Percentiles rank a stretch among this genome's conserved stretches.
Evolutionary conservation across 768 basidiomycete species (phyloP).

Genomic region (Hemileccinum rubropunctum): DNA sequence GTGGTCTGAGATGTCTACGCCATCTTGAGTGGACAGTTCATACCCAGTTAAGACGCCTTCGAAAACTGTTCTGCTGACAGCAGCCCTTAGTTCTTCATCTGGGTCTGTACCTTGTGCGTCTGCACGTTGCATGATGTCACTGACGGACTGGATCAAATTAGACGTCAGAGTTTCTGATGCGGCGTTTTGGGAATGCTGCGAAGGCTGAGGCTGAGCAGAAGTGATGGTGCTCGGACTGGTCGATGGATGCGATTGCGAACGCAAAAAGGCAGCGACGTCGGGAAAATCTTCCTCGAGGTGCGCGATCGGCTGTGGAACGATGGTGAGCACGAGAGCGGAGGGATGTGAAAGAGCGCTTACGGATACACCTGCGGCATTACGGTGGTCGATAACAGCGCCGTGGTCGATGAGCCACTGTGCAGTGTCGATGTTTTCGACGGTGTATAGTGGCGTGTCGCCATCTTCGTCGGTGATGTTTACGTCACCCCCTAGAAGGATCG

Average conservation of each 20-base stretch:
- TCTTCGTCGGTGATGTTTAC: slow-evolving; percentile 85
- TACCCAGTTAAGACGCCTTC: slow-evolving; percentile 64
- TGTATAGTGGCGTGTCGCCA: slow-evolving; percentile 90
- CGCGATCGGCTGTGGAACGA: slow-evolving; percentile 49
- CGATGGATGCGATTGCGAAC: slow-evolving; percentile 32
- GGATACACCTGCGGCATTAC: slow-evolving; percentile 72
- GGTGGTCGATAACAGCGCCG: slow-evolving; percentile 62
- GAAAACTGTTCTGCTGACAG: slow-evolving; percentile 62
- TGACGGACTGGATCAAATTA: slow-evolving; percentile 60
- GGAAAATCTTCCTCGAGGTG: slow-evolving; percentile 72
- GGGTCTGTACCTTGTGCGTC: slow-evolving; percentile 59
- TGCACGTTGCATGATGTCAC: slow-evolving; percentile 63
- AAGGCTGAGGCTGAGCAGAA: slow-evolving; percentile 36
- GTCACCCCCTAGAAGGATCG: slow-evolving; percentile 60
- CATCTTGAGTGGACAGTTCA: slow-evolving; percentile 38
- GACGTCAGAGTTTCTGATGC: slow-evolving; percentile 71
- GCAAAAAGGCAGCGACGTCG: slow-evolving; percentile 60
- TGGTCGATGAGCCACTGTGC: slow-evolving; percentile 77
- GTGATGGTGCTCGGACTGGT: not conserved
- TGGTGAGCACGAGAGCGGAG: slow-evolving; percentile 12
- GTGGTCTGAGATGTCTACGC: slow-evolving; percentile 2
- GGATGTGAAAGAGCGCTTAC: slow-evolving; percentile 43
- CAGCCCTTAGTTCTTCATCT: slow-evolving; percentile 59
- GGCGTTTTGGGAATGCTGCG: slow-evolving; percentile 65
- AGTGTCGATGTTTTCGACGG: slow-evolving; percentile 77